Conservation (phyloP, 2,329 filamentous ascomycete species). For the Pseudogymnoascus sp. region DNA sequence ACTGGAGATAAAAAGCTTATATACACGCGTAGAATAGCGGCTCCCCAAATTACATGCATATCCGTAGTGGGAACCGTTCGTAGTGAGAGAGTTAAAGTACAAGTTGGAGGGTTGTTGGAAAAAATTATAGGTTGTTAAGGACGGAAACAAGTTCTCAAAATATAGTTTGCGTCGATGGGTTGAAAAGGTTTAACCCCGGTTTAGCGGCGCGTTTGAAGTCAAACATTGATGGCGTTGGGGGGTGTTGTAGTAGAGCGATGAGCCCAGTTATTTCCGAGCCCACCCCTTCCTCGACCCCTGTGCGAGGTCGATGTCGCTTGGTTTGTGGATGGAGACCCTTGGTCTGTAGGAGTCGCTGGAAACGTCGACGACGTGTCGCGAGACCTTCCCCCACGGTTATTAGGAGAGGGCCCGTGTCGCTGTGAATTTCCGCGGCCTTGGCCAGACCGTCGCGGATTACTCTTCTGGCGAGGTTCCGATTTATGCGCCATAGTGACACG, state of each 20-base stretch:
- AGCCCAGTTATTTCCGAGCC: slow-evolving; percentile 13
- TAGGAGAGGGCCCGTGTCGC: slow-evolving; percentile 22
- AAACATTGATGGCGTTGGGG: slow-evolving; percentile 5
- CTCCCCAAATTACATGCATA: slow-evolving; percentile 10
- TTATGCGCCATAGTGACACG: slow-evolving; percentile 33
- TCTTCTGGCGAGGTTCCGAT: slow-evolving; percentile 23
- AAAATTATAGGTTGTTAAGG: slow-evolving; percentile 5
- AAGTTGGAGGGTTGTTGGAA: slow-evolving; percentile 5
- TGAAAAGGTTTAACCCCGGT: neutral
- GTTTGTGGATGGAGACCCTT: slow-evolving; percentile 17
- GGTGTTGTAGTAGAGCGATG: neutral
- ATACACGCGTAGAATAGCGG: slow-evolving; percentile 7
- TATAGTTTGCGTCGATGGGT: slow-evolving; percentile 5
- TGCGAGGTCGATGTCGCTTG: slow-evolving; percentile 17
- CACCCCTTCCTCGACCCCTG: slow-evolving; percentile 23
- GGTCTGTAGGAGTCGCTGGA: slow-evolving; percentile 22
- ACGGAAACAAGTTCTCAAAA: slow-evolving; percentile 6
- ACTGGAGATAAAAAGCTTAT: slow-evolving; percentile 3
- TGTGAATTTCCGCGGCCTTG: slow-evolving; percentile 19
- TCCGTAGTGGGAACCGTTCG: slow-evolving; percentile 3
- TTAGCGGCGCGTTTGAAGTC: slow-evolving; percentile 7
- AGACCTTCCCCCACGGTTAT: slow-evolving; percentile 25
- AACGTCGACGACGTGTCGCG: slow-evolving; percentile 24
- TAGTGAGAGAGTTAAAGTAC: slow-evolving; percentile 7
- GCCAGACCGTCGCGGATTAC: slow-evolving; percentile 26